Evolutionary conservation across 306 rosid species (phyloP).

Genomic region (Gillenia trifoliata): DNA sequence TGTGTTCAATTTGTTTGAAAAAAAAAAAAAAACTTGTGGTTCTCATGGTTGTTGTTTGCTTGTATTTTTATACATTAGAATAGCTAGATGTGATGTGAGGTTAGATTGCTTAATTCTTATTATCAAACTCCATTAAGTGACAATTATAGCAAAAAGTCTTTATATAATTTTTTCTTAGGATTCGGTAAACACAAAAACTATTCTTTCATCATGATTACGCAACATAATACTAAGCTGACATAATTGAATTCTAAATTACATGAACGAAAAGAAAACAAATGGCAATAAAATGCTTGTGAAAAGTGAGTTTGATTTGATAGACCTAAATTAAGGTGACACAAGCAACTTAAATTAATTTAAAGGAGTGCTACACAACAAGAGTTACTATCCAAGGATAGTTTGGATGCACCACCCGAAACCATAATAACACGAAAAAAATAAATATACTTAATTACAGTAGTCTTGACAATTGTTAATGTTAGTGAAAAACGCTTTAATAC

Average conservation of each 20-base stretch:
- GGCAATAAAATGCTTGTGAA: not conserved
- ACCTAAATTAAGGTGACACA: not conserved
- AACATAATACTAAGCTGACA: not conserved
- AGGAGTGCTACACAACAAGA: not conserved
- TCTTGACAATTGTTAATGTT: not conserved
- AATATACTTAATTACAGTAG: too few species aligned
- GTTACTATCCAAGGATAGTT: not conserved
- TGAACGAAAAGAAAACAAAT: not conserved
- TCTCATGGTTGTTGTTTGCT: not conserved
- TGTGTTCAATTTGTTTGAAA: too few species aligned
- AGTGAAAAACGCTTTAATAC: not conserved
- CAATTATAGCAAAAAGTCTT: not conserved
- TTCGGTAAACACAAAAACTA: not conserved
- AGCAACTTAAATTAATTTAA: not conserved
- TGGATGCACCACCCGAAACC: not conserved
- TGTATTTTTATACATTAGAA: not conserved
- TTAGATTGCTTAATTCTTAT: not conserved
- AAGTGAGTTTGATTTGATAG: not conserved
- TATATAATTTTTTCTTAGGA: not conserved
- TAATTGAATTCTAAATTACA: not conserved
- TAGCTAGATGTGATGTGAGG: not conserved
- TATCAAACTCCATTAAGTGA: not conserved
- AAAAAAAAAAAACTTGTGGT: too few species aligned
- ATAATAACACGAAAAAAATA: not conserved
- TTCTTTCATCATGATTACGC: not conserved